Percentiles rank a stretch among this genome's conserved stretches.
These are phyloP conservation scores for Cyathus striatus DNA, from an alignment of 768 basidiomycete species.

Conservation along the genomic window DNA sequence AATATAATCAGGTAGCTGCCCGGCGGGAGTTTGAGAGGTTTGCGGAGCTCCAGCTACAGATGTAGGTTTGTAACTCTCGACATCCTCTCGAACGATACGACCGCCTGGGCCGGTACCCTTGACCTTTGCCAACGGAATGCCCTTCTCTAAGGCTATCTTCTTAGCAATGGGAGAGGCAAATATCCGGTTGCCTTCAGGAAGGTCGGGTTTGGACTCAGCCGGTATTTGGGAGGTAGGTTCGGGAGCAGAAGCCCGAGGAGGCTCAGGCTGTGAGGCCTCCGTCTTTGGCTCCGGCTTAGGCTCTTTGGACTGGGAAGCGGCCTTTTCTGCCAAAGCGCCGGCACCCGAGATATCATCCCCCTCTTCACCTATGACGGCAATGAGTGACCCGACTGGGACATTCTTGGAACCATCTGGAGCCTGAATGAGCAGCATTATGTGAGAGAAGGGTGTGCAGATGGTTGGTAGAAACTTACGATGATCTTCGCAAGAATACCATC, in stretches of 20 bases:
- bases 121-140: slow-evolving; percentile 83
- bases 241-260: slow-evolving; percentile 29
- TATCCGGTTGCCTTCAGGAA: slow-evolving; percentile 72
- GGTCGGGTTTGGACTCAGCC: slow-evolving; percentile 43
- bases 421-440: slow-evolving; percentile 32
- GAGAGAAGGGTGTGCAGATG: not conserved
- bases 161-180: slow-evolving; percentile 96
- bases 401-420: slow-evolving; percentile 81
- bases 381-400: slow-evolving; percentile 79
- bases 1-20: slow-evolving; percentile 65
- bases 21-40: slow-evolving; percentile 36
- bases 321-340: slow-evolving; percentile 64
- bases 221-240: slow-evolving; percentile 23
- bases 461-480: slow-evolving; percentile 53
- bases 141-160: slow-evolving; percentile 92
- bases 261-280: slow-evolving; percentile 30
- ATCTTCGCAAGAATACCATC: slow-evolving; percentile 97
- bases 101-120: slow-evolving; percentile 94
- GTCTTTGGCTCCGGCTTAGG: slow-evolving; percentile 28
- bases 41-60: slow-evolving; percentile 38
- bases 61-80: slow-evolving; percentile 80
- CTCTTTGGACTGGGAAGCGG: slow-evolving; percentile 37
- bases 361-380: slow-evolving; percentile 91
- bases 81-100: slow-evolving; percentile 90
- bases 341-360: slow-evolving; percentile 91